A percentile compares a stretch with the other conserved stretches of the same genome.
These are phyloP conservation scores for Tetradesmus lagerheimii DNA, from an alignment of 139 green algal genomes.

Conservation along the genomic window DNA sequence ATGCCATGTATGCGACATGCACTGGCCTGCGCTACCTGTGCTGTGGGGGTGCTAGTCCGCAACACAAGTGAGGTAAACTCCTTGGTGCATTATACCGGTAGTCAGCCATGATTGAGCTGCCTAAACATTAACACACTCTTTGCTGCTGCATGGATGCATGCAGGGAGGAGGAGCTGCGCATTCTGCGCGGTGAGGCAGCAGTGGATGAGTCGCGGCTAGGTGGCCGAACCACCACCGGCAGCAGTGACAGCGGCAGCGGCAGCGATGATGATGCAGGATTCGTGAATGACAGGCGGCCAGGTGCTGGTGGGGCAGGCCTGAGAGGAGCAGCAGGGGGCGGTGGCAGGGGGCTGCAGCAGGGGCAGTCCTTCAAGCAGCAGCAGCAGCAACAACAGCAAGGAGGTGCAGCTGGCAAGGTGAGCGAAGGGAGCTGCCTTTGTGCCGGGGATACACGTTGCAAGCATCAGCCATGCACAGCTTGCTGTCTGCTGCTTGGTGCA, in stretches of 20 bases:
- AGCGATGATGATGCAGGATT: not conserved
- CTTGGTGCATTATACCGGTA: too few species aligned
- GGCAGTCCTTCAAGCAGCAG: not conserved
- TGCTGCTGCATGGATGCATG: not conserved
- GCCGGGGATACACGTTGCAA: too few species aligned
- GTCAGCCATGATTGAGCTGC: too few species aligned
- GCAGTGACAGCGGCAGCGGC: constrained; percentile 13
- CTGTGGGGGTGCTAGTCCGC: too few species aligned
- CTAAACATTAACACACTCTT: too few species aligned
- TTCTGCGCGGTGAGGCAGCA: constrained; percentile 78
- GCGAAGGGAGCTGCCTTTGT: not conserved
- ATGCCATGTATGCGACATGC: not conserved
- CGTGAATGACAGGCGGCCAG: not conserved
- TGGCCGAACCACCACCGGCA: not conserved
- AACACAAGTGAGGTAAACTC: too few species aligned
- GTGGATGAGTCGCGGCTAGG: constrained; percentile 58
- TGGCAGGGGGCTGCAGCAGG: constrained; percentile 4
- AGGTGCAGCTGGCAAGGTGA: not conserved
- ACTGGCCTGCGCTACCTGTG: too few species aligned
- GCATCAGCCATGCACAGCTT: too few species aligned
- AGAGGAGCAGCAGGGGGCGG: not conserved
- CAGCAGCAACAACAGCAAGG: not conserved
- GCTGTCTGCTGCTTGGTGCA: too few species aligned
- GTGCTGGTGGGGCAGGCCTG: not conserved
- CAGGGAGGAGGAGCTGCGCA: constrained; percentile 82